These are phyloP conservation scores for Phytophthora sojae DNA, from an alignment of 352 stramenopile species.

Conservation along the genomic window DNA sequence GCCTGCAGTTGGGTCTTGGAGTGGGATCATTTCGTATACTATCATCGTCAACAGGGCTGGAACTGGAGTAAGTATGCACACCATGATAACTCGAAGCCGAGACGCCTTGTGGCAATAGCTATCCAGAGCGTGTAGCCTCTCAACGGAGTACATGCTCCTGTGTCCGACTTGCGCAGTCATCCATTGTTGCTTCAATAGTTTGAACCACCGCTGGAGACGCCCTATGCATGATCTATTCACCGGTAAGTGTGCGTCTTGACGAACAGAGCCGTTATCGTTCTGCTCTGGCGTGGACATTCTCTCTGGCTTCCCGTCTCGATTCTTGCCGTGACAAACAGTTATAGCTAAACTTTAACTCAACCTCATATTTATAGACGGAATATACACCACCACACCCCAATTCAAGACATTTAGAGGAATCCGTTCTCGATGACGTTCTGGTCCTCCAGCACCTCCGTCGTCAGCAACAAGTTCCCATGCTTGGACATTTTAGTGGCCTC, in stretches of 20 bases:
- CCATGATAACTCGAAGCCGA: neutral
- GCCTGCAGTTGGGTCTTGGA: neutral
- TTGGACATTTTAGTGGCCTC: conserved; percentile 46
- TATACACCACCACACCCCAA: too few relatives aligned
- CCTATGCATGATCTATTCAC: neutral
- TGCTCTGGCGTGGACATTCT: neutral
- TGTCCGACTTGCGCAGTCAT: neutral
- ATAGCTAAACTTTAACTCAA: neutral
- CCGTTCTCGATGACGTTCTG: conserved; percentile 50
- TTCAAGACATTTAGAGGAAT: conserved; percentile 32
- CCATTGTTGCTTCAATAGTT: neutral
- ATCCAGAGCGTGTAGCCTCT: neutral
- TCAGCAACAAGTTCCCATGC: conserved; percentile 40
- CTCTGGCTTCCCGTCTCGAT: neutral
- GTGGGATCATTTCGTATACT: neutral
- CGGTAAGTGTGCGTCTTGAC: neutral
- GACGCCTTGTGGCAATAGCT: neutral
- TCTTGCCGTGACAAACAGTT: neutral
- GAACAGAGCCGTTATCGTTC: neutral
- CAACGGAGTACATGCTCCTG: neutral
- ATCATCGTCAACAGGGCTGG: neutral
- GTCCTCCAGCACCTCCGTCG: conserved; percentile 37
- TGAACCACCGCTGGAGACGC: neutral
- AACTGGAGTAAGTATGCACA: neutral
- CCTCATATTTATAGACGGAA: neutral